Conservation (phyloP, 441 rosid species). For the Gossypium schwendimanii region DNA sequence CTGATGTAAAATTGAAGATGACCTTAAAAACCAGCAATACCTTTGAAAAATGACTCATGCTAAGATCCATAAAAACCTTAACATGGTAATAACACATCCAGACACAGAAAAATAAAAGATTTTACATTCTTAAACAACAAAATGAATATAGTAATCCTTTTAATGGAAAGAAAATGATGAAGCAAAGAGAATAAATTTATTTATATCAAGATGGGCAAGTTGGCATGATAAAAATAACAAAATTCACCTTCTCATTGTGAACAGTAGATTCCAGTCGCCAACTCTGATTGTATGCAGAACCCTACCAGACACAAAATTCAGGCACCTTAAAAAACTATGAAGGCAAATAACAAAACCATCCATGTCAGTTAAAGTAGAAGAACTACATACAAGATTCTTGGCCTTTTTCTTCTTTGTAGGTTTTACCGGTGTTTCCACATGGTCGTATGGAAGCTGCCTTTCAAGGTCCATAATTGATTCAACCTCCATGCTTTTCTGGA, state of each 20-base stretch:
- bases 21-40: neutral
- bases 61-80: neutral
- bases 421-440: conserved; percentile 66
- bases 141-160: neutral
- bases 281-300: conserved; percentile 65
- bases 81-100: neutral
- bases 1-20: neutral
- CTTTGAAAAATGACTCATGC: neutral
- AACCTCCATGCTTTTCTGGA: conserved; percentile 79
- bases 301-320: conserved; percentile 47
- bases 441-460: conserved; percentile 61
- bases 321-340: conserved; percentile 18
- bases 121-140: neutral
- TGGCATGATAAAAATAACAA: conserved; percentile 7
- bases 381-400: conserved; percentile 47
- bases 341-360: conserved; percentile 6
- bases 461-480: conserved; percentile 76
- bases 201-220: neutral
- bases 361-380: conserved; percentile 19
- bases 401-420: conserved; percentile 81
- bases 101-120: neutral
- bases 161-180: neutral
- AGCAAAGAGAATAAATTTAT: neutral
- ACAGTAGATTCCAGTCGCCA: conserved; percentile 67
- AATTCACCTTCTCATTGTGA: conserved; percentile 66